These are phyloP conservation scores for Zygnema circumcarinatum DNA, from an alignment of 139 green algal species.

Conservation along the genomic window DNA sequence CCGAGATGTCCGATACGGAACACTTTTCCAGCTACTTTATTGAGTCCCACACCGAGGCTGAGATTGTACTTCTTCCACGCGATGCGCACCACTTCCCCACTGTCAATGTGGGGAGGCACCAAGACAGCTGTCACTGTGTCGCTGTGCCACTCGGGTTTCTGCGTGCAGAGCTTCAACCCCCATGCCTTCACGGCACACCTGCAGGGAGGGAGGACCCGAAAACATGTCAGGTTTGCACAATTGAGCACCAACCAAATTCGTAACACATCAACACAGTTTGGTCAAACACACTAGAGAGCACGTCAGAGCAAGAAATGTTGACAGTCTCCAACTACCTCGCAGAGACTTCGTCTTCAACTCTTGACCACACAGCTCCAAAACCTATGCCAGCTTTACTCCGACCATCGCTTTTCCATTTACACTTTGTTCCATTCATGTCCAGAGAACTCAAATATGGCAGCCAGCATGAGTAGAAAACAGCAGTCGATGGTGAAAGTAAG, in stretches of 20 bases:
- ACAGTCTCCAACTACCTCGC: no score
- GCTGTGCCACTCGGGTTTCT: constrained; percentile 80
- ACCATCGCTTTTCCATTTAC: no score
- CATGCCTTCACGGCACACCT: constrained; percentile 82
- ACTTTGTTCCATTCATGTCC: no score
- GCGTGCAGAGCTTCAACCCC: constrained; percentile 92
- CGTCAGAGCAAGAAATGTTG: no score
- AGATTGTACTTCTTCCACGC: constrained; percentile 97
- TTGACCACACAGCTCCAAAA: no score
- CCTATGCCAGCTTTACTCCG: no score
- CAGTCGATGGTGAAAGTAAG: no score
- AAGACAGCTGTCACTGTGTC: constrained; percentile 94
- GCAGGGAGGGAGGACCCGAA: constrained; percentile 3
- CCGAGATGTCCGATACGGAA: constrained; percentile 97
- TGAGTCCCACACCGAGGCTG: constrained; percentile 90
- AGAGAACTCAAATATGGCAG: no score
- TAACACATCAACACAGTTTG: no score
- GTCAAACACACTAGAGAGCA: no score
- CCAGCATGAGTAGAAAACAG: no score
- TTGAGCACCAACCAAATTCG: neutral
- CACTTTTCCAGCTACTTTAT: constrained; percentile 92
- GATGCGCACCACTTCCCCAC: constrained; percentile 83
- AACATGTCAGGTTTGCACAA: neutral
- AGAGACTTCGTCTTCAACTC: no score
- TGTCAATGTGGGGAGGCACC: constrained; percentile 84